Conservation (phyloP, 2,329 filamentous ascomycete species). For the Hypoxylon sp. region DNA sequence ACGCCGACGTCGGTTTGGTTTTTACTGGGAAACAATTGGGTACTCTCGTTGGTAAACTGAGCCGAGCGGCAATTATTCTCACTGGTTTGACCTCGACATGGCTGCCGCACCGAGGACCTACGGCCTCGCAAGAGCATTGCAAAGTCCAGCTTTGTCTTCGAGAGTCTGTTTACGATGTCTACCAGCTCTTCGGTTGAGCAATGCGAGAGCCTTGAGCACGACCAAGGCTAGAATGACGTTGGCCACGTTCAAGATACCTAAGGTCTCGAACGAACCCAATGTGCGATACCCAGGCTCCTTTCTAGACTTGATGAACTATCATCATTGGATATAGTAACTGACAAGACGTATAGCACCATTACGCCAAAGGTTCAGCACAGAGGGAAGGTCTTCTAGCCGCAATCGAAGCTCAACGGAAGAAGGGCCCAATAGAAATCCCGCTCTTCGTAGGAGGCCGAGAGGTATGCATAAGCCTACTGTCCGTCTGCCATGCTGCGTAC, state of each 20-base stretch:
- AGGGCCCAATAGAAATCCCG: conserved; percentile 81
- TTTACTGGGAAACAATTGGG: too few relatives aligned
- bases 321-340: not conserved
- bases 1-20: not conserved
- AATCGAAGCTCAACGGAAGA: conserved; percentile 75
- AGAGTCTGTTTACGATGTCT: conserved; percentile 37
- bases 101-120: conserved; percentile 41
- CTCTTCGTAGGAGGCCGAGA: conserved; percentile 86
- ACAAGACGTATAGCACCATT: conserved; percentile 76
- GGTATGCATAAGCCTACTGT: conserved; percentile 60
- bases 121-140: conserved; percentile 46
- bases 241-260: conserved; percentile 88
- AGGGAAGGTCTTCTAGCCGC: conserved; percentile 81
- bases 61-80: conserved; percentile 1
- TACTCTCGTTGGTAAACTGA: not conserved
- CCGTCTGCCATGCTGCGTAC: too few relatives aligned
- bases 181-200: conserved; percentile 24
- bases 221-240: conserved; percentile 62
- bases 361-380: conserved; percentile 84
- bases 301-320: not conserved
- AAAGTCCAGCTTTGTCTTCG: conserved; percentile 31
- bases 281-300: conserved; percentile 64
- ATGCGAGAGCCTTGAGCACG: conserved; percentile 47
- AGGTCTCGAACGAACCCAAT: conserved; percentile 94
- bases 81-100: conserved; percentile 38